A percentile compares a stretch with the other conserved stretches of the same genome.
Evolutionary conservation across 2,329 filamentous ascomycete genomes (phyloP).

Genomic region (Dactylellina parvicollis): DNA sequence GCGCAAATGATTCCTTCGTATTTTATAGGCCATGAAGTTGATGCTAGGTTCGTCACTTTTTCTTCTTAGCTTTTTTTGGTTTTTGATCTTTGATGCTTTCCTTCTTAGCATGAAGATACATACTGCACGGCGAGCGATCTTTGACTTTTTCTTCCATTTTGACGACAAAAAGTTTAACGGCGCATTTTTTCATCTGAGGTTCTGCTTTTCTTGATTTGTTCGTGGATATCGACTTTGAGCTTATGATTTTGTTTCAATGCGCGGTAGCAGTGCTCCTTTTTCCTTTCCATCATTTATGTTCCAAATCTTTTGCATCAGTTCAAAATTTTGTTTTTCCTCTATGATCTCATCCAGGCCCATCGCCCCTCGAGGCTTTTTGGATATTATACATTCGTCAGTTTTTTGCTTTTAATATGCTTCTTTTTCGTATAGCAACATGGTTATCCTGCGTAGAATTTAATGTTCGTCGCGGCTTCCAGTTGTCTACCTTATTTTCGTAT

Average conservation of each 20-base stretch:
- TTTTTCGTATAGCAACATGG: background rate
- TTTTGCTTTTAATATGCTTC: background rate
- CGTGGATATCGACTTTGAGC: conserved; percentile 14
- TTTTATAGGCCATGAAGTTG: conserved; percentile 41
- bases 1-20: conserved; percentile 50
- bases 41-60: conserved; percentile 45
- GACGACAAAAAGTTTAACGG: conserved; percentile 32
- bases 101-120: conserved; percentile 18
- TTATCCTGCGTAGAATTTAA: background rate
- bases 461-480: too few relatives aligned
- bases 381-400: conserved; percentile 3
- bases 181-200: conserved; percentile 16
- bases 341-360: too few relatives aligned
- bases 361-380: too few relatives aligned
- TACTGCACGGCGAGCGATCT: conserved; percentile 31
- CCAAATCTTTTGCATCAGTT: too few relatives aligned
- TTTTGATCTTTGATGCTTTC: conserved; percentile 24
- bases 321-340: too few relatives aligned
- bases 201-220: conserved; percentile 13
- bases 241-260: conserved; percentile 17
- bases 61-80: conserved; percentile 32
- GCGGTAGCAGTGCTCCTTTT: conserved; percentile 19
- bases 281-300: too few relatives aligned
- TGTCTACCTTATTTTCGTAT: too few relatives aligned
- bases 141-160: conserved; percentile 13